Conservation (phyloP, 169 alveolate genomes). For the Plasmodium adleri region DNA sequence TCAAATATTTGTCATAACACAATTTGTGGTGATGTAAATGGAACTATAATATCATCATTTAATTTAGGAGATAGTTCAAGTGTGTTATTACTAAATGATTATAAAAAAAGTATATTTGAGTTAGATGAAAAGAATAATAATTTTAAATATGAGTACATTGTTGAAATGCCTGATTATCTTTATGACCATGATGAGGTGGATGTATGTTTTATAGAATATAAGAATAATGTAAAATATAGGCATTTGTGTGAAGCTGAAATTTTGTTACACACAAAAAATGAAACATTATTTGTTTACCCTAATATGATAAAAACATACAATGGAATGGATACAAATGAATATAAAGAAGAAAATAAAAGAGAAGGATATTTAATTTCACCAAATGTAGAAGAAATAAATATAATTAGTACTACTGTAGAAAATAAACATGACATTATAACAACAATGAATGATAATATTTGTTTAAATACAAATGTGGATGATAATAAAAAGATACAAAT, state of each 20-base stretch:
- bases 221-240: slow-evolving; percentile 22
- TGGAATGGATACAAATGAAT: slow-evolving; percentile 4
- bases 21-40: too few relatives aligned
- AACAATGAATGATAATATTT: too few relatives aligned
- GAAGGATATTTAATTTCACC: not conserved
- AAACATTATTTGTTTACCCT: slow-evolving; percentile 5
- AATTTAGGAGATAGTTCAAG: too few relatives aligned
- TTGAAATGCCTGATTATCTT: slow-evolving; percentile 52
- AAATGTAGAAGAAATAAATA: slow-evolving; percentile 29
- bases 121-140: slow-evolving; percentile 21
- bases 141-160: slow-evolving; percentile 23
- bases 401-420: slow-evolving; percentile 25
- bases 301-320: not conserved
- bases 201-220: slow-evolving; percentile 38
- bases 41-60: too few relatives aligned
- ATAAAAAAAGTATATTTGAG: not conserved
- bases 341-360: slow-evolving; percentile 5
- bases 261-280: slow-evolving; percentile 2
- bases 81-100: too few relatives aligned
- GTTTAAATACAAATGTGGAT: too few relatives aligned
- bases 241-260: slow-evolving; percentile 29
- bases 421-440: not conserved
- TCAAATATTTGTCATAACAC: too few relatives aligned
- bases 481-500: too few relatives aligned
- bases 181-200: slow-evolving; percentile 28